Evolutionary conservation across 176 grass and related monocot genomes (phyloP).

Genomic region (Avena insularis): DNA sequence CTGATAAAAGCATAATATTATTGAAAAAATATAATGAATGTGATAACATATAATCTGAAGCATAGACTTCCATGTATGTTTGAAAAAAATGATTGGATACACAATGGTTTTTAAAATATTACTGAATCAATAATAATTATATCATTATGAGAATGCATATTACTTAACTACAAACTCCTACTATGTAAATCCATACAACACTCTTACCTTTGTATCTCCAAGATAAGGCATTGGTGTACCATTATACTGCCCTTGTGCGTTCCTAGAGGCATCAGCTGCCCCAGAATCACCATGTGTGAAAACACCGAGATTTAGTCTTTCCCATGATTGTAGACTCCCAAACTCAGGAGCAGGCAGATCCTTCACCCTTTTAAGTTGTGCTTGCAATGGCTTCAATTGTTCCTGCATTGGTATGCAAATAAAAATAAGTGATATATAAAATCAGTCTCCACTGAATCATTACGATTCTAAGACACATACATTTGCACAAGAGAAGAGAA

Average conservation of each 20-base stretch:
- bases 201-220: slow-evolving; percentile 82
- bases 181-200: slow-evolving; percentile 11
- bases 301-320: slow-evolving; percentile 73
- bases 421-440: slow-evolving; percentile 11
- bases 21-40: neutral
- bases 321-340: slow-evolving; percentile 93
- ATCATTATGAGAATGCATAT: neutral
- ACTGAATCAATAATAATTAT: neutral
- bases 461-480: slow-evolving; percentile 31
- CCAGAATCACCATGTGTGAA: slow-evolving; percentile 57
- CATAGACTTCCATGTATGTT: slow-evolving; percentile 21
- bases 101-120: neutral
- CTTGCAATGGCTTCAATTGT: slow-evolving; percentile 82
- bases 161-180: slow-evolving; percentile 29
- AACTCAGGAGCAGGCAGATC: slow-evolving; percentile 93
- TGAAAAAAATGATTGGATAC: neutral
- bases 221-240: slow-evolving; percentile 91
- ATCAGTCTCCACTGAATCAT: slow-evolving; percentile 14
- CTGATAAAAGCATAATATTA: slow-evolving; percentile 21
- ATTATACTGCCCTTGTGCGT: slow-evolving; percentile 72
- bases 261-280: slow-evolving; percentile 72
- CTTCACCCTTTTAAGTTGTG: slow-evolving; percentile 80
- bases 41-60: neutral
- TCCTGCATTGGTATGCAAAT: slow-evolving; percentile 58
- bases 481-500: slow-evolving; percentile 7